Evolutionary conservation across 2,329 filamentous ascomycete genomes (phyloP).

Genomic region (Aspergillus fructus): DNA sequence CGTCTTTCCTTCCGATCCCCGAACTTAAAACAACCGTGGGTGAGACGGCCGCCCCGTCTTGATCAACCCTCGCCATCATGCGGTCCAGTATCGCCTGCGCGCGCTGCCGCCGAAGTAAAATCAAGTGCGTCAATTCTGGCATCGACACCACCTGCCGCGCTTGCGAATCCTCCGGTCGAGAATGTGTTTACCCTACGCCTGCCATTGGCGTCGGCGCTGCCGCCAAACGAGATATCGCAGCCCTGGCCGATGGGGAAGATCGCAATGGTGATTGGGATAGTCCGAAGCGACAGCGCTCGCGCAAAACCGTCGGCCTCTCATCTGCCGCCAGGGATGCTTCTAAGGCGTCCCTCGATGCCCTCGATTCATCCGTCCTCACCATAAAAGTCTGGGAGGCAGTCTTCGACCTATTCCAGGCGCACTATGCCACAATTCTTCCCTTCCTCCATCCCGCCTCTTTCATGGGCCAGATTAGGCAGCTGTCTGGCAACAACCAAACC

Average conservation of each 20-base stretch:
- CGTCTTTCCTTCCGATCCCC: neutral
- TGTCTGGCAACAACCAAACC: slow-evolving; percentile 25
- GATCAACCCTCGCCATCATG: slow-evolving; percentile 45
- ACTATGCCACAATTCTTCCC: slow-evolving; percentile 57
- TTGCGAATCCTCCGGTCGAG: slow-evolving; percentile 69
- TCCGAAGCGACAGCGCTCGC: slow-evolving; percentile 42
- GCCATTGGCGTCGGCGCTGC: slow-evolving; percentile 36
- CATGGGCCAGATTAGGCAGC: slow-evolving; percentile 47
- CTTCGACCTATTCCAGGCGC: slow-evolving; percentile 59
- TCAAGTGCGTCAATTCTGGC: slow-evolving; percentile 81
- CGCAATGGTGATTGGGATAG: slow-evolving; percentile 44
- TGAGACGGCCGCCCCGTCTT: slow-evolving; percentile 18
- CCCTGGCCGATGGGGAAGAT: slow-evolving; percentile 38
- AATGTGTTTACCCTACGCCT: slow-evolving; percentile 67
- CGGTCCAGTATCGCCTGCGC: slow-evolving; percentile 78
- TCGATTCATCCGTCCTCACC: slow-evolving; percentile 53
- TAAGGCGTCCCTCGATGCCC: slow-evolving; percentile 42
- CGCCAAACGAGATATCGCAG: slow-evolving; percentile 39
- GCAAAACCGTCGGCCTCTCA: slow-evolving; percentile 34
- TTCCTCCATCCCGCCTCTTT: slow-evolving; percentile 58
- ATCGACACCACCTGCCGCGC: slow-evolving; percentile 70
- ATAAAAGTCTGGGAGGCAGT: slow-evolving; percentile 57
- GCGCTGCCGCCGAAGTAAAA: slow-evolving; percentile 75
- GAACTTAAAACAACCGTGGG: neutral
- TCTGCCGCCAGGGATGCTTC: slow-evolving; percentile 31